These are phyloP conservation scores for Thelonectria blattea DNA, from an alignment of 2,329 filamentous ascomycete species.

Conservation along the genomic window DNA sequence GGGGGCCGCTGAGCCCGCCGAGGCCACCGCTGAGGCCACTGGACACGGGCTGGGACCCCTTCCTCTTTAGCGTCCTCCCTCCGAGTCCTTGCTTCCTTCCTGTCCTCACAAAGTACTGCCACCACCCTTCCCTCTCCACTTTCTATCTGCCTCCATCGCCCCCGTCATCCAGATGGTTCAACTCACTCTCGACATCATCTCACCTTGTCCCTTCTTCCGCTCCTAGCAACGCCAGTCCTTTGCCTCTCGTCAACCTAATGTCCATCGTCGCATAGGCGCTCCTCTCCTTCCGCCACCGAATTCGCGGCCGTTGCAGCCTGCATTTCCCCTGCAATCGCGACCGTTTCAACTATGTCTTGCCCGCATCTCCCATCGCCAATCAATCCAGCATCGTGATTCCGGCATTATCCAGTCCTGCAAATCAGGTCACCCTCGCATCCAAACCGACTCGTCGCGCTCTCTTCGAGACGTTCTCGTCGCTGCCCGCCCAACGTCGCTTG, in stretches of 20 bases:
- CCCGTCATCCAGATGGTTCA: conserved; percentile 31
- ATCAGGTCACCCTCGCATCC: conserved; percentile 29
- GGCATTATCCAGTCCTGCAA: conserved; percentile 27
- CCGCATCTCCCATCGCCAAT: conserved; percentile 27
- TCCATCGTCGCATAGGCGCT: conserved; percentile 6
- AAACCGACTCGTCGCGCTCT: conserved; percentile 22
- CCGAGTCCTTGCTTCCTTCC: conserved; percentile 24
- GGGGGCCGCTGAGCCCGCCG: conserved; percentile 19
- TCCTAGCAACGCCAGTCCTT: conserved; percentile 9
- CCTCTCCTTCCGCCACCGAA: not conserved
- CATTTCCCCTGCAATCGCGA: conserved; percentile 19
- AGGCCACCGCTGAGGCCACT: conserved; percentile 26
- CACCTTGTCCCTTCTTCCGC: conserved; percentile 21
- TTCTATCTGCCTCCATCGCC: conserved; percentile 18
- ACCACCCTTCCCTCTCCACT: conserved; percentile 22
- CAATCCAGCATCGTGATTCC: conserved; percentile 30
- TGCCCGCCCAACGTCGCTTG: conserved; percentile 26
- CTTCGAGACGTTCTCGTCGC: conserved; percentile 19
- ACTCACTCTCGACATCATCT: conserved; percentile 27
- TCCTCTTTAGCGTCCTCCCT: conserved; percentile 27
- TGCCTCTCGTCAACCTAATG: conserved; percentile 6
- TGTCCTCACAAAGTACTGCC: conserved; percentile 22
- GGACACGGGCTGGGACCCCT: conserved; percentile 17
- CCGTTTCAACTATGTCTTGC: conserved; percentile 32
- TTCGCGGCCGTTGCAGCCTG: conserved; percentile 9